Percentiles rank a stretch among this genome's conserved stretches.
Conservation (phyloP, 176 grass and related monocot species). For the Juncus inflexus region DNA sequence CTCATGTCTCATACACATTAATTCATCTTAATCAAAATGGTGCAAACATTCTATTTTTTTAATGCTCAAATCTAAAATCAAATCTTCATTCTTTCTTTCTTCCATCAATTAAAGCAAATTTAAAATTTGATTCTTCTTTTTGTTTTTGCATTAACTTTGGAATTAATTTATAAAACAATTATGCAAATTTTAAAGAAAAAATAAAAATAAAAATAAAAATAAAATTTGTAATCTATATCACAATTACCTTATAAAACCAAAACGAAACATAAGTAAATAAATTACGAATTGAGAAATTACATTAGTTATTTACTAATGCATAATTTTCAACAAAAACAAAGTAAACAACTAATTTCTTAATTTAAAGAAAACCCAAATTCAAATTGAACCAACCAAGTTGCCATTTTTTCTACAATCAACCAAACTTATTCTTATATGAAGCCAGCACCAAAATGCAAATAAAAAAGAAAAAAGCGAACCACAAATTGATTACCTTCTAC, state of each 20-base stretch:
- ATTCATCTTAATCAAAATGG: background rate
- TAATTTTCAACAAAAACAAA: too few relatives aligned
- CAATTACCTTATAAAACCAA: background rate
- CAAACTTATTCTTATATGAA: background rate
- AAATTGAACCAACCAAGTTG: background rate
- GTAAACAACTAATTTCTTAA: background rate
- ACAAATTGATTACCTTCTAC: constrained; percentile 24
- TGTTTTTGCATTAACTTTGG: too few relatives aligned
- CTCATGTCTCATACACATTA: constrained; percentile 10
- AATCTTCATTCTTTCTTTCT: constrained; percentile 25
- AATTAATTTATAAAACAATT: background rate
- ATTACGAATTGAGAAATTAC: too few relatives aligned
- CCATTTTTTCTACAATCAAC: background rate
- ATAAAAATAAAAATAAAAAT: constrained; percentile 19
- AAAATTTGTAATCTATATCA: constrained; percentile 17
- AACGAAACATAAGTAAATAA: background rate
- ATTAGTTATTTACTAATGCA: too few relatives aligned
- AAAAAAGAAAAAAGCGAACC: background rate
- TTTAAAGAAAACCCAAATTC: background rate
- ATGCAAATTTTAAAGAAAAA: background rate
- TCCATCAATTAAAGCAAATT: constrained; percentile 20
- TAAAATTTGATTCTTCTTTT: too few relatives aligned
- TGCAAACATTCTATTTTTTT: constrained; percentile 7
- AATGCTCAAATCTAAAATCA: constrained; percentile 23
- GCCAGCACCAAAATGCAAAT: background rate